A percentile compares a stretch with the other conserved stretches of the same genome.
phyloP scores from a whole-genome alignment of 2,329 filamentous ascomycete species.

The Ceratocystis papillata region DNA sequence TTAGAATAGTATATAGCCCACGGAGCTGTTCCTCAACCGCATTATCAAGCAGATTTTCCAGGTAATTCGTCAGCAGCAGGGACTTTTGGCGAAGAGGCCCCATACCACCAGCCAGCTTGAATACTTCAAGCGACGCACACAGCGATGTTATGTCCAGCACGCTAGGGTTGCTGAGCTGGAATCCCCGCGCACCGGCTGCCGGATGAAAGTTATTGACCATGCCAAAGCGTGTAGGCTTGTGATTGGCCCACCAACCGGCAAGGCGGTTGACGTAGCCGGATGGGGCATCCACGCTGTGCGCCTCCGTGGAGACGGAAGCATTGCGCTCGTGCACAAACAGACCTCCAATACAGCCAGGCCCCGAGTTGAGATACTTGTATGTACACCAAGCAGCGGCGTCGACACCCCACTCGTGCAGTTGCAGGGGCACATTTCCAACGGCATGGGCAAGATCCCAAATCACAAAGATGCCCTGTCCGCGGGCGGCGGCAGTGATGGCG shows the following conservation, averaged over 20 bases:
- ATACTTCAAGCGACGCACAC: slow-evolving; percentile 59
- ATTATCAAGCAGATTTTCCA: slow-evolving; percentile 50
- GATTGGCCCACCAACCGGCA: slow-evolving; percentile 77
- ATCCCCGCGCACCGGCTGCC: slow-evolving; percentile 67
- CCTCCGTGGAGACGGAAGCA: slow-evolving; percentile 39
- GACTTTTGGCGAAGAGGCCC: slow-evolving; percentile 54
- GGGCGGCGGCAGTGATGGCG: slow-evolving; percentile 67
- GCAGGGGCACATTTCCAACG: slow-evolving; percentile 68
- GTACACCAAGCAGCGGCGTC: slow-evolving; percentile 91
- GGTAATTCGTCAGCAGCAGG: slow-evolving; percentile 56
- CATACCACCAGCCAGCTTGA: slow-evolving; percentile 54
- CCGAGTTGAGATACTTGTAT: slow-evolving; percentile 88
- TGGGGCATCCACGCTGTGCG: slow-evolving; percentile 31
- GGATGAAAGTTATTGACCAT: slow-evolving; percentile 77
- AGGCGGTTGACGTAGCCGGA: slow-evolving; percentile 52
- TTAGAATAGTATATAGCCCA: slow-evolving; percentile 48
- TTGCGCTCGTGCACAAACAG: slow-evolving; percentile 71
- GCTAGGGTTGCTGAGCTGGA: slow-evolving; percentile 69
- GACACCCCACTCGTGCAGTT: slow-evolving; percentile 77
- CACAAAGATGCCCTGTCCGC: slow-evolving; percentile 56
- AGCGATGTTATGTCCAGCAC: slow-evolving; percentile 63
- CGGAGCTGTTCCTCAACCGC: slow-evolving; percentile 28
- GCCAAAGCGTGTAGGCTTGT: slow-evolving; percentile 63
- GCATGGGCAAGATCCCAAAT: slow-evolving; percentile 88
- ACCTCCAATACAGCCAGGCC: slow-evolving; percentile 69